phyloP scores from a whole-genome alignment of 345 rosid species.

The Citrus glauca region DNA sequence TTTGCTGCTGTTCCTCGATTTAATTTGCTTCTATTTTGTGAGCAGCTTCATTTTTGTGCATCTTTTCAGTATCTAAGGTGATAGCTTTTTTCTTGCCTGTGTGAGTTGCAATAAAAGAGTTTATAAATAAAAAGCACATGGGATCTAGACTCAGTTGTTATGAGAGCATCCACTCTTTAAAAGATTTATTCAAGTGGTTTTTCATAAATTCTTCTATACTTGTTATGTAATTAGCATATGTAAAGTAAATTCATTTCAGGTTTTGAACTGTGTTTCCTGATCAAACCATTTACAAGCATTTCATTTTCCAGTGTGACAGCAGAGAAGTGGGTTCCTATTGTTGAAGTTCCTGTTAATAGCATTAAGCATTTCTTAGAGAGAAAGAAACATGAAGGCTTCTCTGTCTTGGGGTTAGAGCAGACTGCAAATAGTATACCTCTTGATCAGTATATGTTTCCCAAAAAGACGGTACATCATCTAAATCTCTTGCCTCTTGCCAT shows the following conservation, averaged over 20 bases:
- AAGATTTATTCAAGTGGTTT: background rate
- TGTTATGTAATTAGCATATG: background rate
- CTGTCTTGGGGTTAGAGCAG: constrained; percentile 90
- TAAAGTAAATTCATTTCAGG: background rate
- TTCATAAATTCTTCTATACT: background rate
- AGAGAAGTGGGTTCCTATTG: constrained; percentile 92
- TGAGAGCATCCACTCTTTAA: background rate
- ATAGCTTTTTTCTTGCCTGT: background rate
- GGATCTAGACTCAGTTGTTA: background rate
- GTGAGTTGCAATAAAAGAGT: background rate
- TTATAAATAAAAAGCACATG: background rate
- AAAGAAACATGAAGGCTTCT: constrained; percentile 85
- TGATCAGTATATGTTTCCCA: constrained; percentile 62
- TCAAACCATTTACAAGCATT: background rate
- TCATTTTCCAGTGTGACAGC: constrained; percentile 74
- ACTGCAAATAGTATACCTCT: constrained; percentile 85
- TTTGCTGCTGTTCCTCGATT: background rate
- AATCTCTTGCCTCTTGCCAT: background rate
- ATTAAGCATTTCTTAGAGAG: constrained; percentile 73
- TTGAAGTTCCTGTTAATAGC: constrained; percentile 81
- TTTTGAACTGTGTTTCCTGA: background rate
- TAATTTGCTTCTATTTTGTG: background rate
- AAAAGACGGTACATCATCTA: constrained; percentile 58
- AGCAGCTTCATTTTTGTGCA: background rate
- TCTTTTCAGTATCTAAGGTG: background rate